Conservation (phyloP, 768 basidiomycete species). For the Boletellus sp. region DNA sequence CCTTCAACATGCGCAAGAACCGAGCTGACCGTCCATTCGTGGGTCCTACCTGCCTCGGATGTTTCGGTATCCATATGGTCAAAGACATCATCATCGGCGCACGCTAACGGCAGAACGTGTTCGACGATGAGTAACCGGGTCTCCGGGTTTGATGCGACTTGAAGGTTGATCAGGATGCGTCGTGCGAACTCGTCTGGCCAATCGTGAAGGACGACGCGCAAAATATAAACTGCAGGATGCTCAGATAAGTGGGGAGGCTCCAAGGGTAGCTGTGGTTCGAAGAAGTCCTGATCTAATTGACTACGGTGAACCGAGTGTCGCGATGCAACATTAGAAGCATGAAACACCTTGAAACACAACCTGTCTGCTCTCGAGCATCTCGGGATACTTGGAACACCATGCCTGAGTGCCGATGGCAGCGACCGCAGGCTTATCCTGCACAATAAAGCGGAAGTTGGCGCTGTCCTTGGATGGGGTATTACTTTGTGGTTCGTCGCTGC, state of each 20-base stretch:
- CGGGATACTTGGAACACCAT: conserved; percentile 57
- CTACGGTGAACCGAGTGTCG: not conserved
- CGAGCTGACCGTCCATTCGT: conserved; percentile 27
- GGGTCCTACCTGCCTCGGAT: conserved; percentile 1
- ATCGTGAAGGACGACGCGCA: conserved; percentile 73
- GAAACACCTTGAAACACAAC: conserved; percentile 50
- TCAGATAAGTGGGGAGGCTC: conserved; percentile 30
- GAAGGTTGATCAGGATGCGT: conserved; percentile 44
- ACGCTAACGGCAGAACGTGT: conserved; percentile 66
- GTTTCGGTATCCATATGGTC: conserved; percentile 4
- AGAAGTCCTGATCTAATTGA: conserved; percentile 66
- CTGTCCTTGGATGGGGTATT: conserved; percentile 7
- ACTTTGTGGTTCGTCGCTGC: conserved; percentile 7
- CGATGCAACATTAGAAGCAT: not conserved
- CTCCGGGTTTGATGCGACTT: conserved; percentile 33
- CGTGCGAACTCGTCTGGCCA: conserved; percentile 63
- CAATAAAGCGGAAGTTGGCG: conserved; percentile 44
- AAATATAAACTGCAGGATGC: conserved; percentile 60
- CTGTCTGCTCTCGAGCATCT: conserved; percentile 50
- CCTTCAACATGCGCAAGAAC: conserved; percentile 45
- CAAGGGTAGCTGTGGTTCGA: conserved; percentile 50
- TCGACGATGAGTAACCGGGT: conserved; percentile 71
- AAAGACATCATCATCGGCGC: conserved; percentile 43
- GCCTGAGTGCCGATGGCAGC: conserved; percentile 52
- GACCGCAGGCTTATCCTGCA: conserved; percentile 59